phyloP scores from a whole-genome alignment of 345 rosid genomes.

The Cochlearia excelsa region DNA sequence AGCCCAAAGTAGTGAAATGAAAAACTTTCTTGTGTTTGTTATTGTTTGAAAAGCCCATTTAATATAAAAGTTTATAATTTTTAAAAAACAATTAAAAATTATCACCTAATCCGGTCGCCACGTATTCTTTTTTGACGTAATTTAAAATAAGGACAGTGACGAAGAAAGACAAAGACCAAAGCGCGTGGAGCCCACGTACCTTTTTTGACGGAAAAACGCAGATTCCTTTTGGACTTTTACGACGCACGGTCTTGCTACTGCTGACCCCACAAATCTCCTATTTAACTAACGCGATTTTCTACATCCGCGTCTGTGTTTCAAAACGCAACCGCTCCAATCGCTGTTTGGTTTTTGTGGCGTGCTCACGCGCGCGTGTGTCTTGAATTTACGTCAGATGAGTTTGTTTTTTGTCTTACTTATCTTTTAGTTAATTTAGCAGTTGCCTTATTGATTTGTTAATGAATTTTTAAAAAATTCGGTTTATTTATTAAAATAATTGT shows the following conservation, averaged over 20 bases:
- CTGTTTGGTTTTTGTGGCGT: background rate
- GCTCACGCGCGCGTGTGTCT: conserved; percentile 1
- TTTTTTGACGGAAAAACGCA: conserved; percentile 26
- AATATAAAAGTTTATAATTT: too few relatives aligned
- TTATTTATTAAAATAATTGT: background rate
- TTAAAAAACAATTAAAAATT: too few relatives aligned
- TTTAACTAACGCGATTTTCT: conserved; percentile 13
- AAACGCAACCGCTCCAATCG: background rate
- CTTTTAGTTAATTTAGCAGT: background rate
- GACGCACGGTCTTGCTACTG: conserved; percentile 28
- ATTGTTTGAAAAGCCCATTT: too few relatives aligned
- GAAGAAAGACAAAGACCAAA: conserved; percentile 21
- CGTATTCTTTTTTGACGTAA: too few relatives aligned
- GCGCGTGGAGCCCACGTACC: conserved; percentile 48
- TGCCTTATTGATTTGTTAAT: too few relatives aligned
- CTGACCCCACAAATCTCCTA: conserved; percentile 28
- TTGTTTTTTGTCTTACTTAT: conserved; percentile 15
- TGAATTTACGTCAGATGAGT: background rate
- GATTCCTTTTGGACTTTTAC: conserved; percentile 48
- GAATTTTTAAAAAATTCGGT: too few relatives aligned
- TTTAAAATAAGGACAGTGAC: background rate
- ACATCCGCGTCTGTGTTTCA: background rate
- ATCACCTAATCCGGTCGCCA: too few relatives aligned
- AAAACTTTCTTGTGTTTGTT: background rate
- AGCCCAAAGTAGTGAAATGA: conserved; percentile 6